Percentiles rank a stretch among this genome's conserved stretches.
phyloP scores from a whole-genome alignment of 768 basidiomycete genomes.

The Hygrocybe coccinea region DNA sequence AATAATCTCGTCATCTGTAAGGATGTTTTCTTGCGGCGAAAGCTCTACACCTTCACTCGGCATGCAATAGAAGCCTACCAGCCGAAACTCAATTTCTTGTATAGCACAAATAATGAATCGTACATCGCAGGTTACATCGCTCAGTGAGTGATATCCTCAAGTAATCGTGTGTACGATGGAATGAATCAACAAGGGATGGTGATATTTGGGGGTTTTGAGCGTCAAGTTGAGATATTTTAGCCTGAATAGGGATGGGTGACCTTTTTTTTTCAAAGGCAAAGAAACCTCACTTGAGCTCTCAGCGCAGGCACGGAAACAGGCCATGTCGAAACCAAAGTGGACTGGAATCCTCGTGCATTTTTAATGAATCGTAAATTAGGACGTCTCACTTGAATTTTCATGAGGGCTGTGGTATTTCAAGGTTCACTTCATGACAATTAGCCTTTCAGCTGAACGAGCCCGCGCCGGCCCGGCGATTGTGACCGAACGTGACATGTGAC shows the following conservation, averaged over 20 bases:
- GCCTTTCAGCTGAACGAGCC: neutral
- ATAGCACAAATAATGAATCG: slow-evolving; percentile 8
- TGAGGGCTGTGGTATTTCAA: neutral
- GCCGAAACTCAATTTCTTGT: neutral
- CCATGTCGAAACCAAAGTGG: no score
- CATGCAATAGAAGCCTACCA: slow-evolving; percentile 89
- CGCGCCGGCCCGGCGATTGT: slow-evolving; percentile 6
- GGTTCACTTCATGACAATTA: no score
- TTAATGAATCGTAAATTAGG: no score
- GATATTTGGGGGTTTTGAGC: slow-evolving; percentile 42
- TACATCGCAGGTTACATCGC: slow-evolving; percentile 83
- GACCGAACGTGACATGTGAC: neutral
- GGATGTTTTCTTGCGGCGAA: slow-evolving; percentile 60
- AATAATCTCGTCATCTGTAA: slow-evolving; percentile 72
- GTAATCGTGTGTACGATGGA: slow-evolving; percentile 70
- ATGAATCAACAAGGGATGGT: slow-evolving; percentile 59
- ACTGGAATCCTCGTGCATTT: no score
- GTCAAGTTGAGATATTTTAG: slow-evolving; percentile 54
- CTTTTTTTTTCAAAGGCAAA: no score
- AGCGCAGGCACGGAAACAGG: neutral
- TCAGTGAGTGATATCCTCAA: slow-evolving; percentile 86
- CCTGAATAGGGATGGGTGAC: slow-evolving; percentile 31
- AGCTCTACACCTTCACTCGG: slow-evolving; percentile 74
- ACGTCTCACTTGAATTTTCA: no score
- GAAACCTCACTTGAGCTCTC: slow-evolving; percentile 17